Percentiles rank a stretch among this genome's conserved stretches.
phyloP scores from a whole-genome alignment of 2,329 filamentous ascomycete genomes.

The Biscogniauxia sp. region DNA sequence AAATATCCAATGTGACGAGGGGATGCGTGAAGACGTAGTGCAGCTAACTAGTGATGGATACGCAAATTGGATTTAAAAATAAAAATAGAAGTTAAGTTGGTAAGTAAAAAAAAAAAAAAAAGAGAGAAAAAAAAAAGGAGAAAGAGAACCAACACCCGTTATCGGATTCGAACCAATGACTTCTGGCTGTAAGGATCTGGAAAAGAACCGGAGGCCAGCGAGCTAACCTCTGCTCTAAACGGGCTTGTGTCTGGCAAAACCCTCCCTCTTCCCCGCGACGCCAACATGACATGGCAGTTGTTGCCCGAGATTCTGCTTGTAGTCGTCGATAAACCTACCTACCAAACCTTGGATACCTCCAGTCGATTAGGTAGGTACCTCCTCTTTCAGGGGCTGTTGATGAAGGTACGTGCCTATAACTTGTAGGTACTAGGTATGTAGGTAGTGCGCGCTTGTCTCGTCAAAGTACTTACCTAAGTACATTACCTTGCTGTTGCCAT shows the following conservation, averaged over 20 bases:
- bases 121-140: neutral
- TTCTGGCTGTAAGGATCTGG: conserved; percentile 6
- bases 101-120: neutral
- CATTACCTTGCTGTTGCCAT: too few species aligned
- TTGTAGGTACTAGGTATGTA: too few species aligned
- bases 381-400: too few species aligned
- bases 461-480: too few species aligned
- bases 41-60: too few species aligned
- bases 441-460: too few species aligned
- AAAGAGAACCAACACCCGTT: conserved; percentile 6
- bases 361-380: too few species aligned
- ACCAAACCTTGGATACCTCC: too few species aligned
- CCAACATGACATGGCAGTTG: neutral
- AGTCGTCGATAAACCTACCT: neutral
- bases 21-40: too few species aligned
- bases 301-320: neutral
- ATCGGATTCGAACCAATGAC: conserved; percentile 13
- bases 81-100: neutral
- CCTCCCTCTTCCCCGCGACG: neutral
- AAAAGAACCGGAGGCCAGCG: conserved; percentile 8
- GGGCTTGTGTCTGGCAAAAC: neutral
- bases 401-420: too few species aligned
- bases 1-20: too few species aligned
- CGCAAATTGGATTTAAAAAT: too few species aligned
- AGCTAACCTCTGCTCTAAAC: conserved; percentile 19